phyloP scores from a whole-genome alignment of 73 alveolate genomes.

The Uronychia binucleata region DNA sequence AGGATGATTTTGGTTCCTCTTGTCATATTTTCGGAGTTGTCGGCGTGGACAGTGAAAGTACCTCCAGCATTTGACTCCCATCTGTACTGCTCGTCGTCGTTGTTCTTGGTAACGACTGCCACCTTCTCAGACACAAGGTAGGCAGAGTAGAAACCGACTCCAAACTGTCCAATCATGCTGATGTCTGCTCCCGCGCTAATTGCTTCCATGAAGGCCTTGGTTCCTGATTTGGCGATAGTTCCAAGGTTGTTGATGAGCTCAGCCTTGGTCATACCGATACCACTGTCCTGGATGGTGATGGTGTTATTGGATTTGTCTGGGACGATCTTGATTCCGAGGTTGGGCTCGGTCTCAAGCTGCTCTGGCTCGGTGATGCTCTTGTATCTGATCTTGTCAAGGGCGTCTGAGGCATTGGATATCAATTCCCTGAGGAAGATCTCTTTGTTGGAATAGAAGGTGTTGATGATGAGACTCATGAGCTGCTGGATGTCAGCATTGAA shows the following conservation, averaged over 20 bases:
- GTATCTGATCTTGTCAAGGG: slow-evolving; percentile 98
- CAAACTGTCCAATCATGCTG: slow-evolving; percentile 99
- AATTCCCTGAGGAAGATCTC: slow-evolving; percentile 90
- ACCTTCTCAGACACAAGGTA: slow-evolving; percentile 99
- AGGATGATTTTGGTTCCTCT: slow-evolving; percentile 98
- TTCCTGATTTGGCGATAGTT: slow-evolving; percentile 99
- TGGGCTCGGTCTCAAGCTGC: slow-evolving; percentile 91
- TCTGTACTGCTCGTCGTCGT: slow-evolving; percentile 95
- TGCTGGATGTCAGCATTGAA: slow-evolving; percentile 99
- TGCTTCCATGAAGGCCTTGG: slow-evolving; percentile 99
- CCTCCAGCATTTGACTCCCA: slow-evolving; percentile 99
- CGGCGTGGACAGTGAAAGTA: slow-evolving; percentile 93
- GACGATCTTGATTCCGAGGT: slow-evolving; percentile 93
- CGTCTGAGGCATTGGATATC: slow-evolving; percentile 86
- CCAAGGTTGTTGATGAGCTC: slow-evolving; percentile 99
- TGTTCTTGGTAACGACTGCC: slow-evolving; percentile 90
- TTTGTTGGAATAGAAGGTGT: slow-evolving; percentile 99
- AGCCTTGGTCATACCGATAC: slow-evolving; percentile 99
- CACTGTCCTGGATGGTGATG: slow-evolving; percentile 96
- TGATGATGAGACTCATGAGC: slow-evolving; percentile 98
- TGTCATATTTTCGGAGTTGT: slow-evolving; percentile 82
- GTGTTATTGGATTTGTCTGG: slow-evolving; percentile 99
- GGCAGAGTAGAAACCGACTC: slow-evolving; percentile 99
- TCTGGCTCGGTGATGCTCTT: slow-evolving; percentile 97
- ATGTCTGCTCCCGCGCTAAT: slow-evolving; percentile 98